Evolutionary conservation across 371 early-diverging fungal genomes (phyloP), one percentile per base, ranked within the genome.

Genomic region (Mortierella sp.): DNA sequence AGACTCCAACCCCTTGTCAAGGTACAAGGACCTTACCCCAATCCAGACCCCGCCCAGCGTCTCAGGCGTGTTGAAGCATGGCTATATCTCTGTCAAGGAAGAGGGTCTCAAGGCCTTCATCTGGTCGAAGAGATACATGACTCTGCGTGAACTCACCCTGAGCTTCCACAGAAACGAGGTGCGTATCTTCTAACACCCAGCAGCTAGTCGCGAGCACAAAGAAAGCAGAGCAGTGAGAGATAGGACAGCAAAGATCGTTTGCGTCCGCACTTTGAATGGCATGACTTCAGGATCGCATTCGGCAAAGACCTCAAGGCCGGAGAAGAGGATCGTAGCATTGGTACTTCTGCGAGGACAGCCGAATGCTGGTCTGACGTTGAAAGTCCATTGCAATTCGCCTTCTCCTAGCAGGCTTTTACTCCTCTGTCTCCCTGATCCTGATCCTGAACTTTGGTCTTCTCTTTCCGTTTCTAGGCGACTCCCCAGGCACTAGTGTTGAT

Each of bases 101-200:
- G 95, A 93, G 48, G 94, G 94, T 53, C 79, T 95, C 53, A 79
- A 89, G 56, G 88, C 92, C 48, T 96, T 95, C 86, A 88, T 95
- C 69, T 98, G 98, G 98, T 90, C 93, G 50, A 96, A 95, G 81
- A 83, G 96, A 40, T 97, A 92, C 86, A 88, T 93, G 66, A 85
- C 96, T 14, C 83, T 98, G 10, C 86, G 96, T 60, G 93, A 94
- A 72, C 90, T 92, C 74, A 96, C 96, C 3, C 86, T 97, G 55
- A 94, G 97, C 39, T 94, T 97, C 73, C 96, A 98, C 79, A 82
- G 94, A 53, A 96, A 92, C 80, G 96, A 98, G 90, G 63, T 80
- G 39, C 49, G 71, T 61, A 49, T 4, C 34, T 34, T 34, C 34
- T 34, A 34, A 34, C 34, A 4, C 10, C 34, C 10, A 34, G 34